Evolutionary conservation across 2,329 filamentous ascomycete genomes (phyloP), one percentile per base, ranked within the genome.

Genomic region (Aspergillus amoenus): DNA sequence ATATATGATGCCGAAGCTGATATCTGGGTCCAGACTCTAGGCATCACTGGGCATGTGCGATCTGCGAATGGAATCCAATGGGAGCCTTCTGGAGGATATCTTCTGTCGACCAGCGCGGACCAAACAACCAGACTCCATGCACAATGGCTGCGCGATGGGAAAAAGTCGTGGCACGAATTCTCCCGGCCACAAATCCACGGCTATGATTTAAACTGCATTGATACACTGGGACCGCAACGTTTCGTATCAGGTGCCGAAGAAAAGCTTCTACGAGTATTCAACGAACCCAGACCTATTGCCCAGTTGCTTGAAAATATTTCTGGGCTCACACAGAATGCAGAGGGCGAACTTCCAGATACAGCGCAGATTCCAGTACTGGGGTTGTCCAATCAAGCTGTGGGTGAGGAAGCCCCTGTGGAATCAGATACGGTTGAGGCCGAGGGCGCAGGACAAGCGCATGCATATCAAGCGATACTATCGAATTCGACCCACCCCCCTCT

Each of bases 171-270:
- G 94, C 93, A 97, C 74, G 94, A 99, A 73, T 92, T 97, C 79
- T 89, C 93, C 1, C 83, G 94, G 49, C 94, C 94, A 4, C 94
- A 99, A 72, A 99, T 99, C 63, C 94, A 99, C 72, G 94, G 94
- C 39, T 99, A 99, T 73, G 93, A 99, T 72, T 82, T 99, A 54
- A 99, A 97, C 78, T 97, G 94, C 73, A 87, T 97, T 61, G 89
- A 92, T 68, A 84, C 87, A 0, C 80, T 97, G 5, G 87, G 85
- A 7, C 75, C 83, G 7, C 82, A 85, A 7, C 88, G 88, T 64
- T 99, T 99, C 70, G 88, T 97, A 21, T 96, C 93, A 2, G 94
- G 94, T 6, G 94, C 94, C 3, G 94, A 99, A 64, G 94, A 99
- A 79, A 99, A 99, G 76, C 84, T 99, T n/a, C 84, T 99, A 72